A percentile compares a stretch with the other conserved stretches of the same genome.
Conservation (phyloP, 176 grass and related monocot genomes). For the Zoysia pacifica region DNA sequence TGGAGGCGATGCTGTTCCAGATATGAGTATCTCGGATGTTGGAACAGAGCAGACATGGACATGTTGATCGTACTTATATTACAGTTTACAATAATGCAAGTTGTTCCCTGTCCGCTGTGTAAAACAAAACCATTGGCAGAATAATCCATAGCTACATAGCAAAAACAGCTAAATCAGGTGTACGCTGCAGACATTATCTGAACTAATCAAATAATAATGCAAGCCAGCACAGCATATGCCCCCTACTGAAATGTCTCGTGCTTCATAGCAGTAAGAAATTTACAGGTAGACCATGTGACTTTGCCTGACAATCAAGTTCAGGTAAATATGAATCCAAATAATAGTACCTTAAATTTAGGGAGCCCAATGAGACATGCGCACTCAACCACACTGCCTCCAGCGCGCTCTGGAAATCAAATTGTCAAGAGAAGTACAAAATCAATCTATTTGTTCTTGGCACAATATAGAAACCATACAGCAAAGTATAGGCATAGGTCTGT, state of each 20-base stretch:
- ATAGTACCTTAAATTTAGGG: conserved; percentile 83
- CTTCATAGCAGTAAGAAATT: background rate
- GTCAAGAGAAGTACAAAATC: conserved; percentile 5
- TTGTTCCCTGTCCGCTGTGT: conserved; percentile 5
- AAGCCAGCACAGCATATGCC: background rate
- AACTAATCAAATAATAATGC: conserved; percentile 3
- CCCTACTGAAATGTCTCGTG: conserved; percentile 16
- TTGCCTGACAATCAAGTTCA: background rate
- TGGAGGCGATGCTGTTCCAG: conserved; percentile 2
- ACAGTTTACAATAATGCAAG: conserved; percentile 19
- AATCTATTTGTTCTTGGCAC: background rate
- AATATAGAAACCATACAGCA: conserved; percentile 12
- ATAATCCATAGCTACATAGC: background rate
- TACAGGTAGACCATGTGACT: background rate
- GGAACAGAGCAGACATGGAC: conserved; percentile 33
- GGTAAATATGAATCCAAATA: background rate
- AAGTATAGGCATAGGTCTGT: background rate
- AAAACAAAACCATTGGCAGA: conserved; percentile 22
- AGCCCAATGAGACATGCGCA: conserved; percentile 89
- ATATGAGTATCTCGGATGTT: conserved; percentile 32
- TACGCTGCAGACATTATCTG: conserved; percentile 21
- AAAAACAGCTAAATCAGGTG: conserved; percentile 16
- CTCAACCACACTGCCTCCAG: conserved; percentile 76
- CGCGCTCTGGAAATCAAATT: conserved; percentile 65
- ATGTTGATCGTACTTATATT: conserved; percentile 24